phyloP scores from a whole-genome alignment of 257 asterid genomes.

The Rubia yunnanensis region DNA sequence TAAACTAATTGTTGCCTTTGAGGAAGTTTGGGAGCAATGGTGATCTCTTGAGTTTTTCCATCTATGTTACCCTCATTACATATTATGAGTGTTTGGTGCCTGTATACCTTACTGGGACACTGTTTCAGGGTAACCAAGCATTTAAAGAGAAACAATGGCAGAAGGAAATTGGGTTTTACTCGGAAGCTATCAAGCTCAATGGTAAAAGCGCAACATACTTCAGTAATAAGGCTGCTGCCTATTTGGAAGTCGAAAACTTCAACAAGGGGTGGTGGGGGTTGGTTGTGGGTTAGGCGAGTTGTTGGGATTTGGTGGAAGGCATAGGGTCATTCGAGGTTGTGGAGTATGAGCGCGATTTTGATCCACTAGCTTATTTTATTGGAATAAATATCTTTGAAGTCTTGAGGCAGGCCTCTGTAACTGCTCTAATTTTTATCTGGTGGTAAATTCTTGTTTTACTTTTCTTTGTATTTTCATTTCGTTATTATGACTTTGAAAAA shows the following conservation, averaged over 20 bases:
- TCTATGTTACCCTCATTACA: neutral
- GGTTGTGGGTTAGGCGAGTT: too few relatives aligned
- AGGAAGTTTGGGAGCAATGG: neutral
- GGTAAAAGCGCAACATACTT: conserved; percentile 72
- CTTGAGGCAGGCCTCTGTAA: neutral
- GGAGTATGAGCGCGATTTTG: conserved; percentile 10
- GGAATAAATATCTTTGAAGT: neutral
- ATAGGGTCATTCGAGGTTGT: neutral
- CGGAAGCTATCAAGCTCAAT: conserved; percentile 90
- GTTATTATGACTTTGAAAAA: too few relatives aligned
- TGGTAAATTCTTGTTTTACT: neutral
- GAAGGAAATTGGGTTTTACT: conserved; percentile 72
- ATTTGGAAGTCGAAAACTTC: conserved; percentile 73
- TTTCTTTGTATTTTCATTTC: too few relatives aligned
- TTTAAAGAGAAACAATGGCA: conserved; percentile 86
- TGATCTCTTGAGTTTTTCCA: neutral
- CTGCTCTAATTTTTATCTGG: neutral
- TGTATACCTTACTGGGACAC: neutral
- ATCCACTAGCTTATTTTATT: neutral
- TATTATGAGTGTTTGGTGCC: neutral
- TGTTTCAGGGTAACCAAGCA: conserved; percentile 82
- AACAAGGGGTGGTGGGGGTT: too few relatives aligned
- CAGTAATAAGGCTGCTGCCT: conserved; percentile 90
- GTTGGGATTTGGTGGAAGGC: too few relatives aligned
- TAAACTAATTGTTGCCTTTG: neutral